phyloP scores from a whole-genome alignment of 2,329 filamentous ascomycete species.

The Aphanoascus verrucosus region DNA sequence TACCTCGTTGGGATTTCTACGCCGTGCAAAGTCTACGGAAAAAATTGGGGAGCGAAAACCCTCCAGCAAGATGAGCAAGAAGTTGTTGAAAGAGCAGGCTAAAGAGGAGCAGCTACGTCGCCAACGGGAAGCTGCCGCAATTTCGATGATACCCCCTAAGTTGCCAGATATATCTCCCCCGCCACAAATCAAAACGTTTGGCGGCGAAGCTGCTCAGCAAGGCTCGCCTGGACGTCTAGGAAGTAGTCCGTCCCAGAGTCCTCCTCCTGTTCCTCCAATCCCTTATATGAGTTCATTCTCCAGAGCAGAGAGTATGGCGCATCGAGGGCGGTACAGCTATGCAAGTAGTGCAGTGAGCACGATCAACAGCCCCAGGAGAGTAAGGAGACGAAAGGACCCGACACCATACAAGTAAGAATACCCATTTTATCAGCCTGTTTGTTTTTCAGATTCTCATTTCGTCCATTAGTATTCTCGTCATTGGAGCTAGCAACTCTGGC shows the following conservation, averaged over 20 bases:
- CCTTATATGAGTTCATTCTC: constrained; percentile 62
- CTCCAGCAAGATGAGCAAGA: constrained; percentile 28
- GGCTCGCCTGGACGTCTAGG: constrained; percentile 37
- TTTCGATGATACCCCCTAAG: constrained; percentile 51
- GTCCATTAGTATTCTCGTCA: constrained; percentile 65
- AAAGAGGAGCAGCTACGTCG: constrained; percentile 45
- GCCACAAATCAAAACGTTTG: constrained; percentile 46
- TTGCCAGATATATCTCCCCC: constrained; percentile 38
- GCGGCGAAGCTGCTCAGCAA: constrained; percentile 51
- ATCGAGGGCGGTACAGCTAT: constrained; percentile 92
- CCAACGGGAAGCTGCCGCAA: constrained; percentile 45
- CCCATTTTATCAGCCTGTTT: background rate
- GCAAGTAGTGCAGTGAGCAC: constrained; percentile 83
- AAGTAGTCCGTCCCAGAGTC: constrained; percentile 21
- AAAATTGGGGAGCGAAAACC: constrained; percentile 44
- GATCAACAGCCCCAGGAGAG: constrained; percentile 82
- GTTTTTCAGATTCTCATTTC: background rate
- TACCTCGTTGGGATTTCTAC: constrained; percentile 49
- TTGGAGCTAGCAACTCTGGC: constrained; percentile 76
- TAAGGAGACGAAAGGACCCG: constrained; percentile 90
- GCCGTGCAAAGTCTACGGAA: constrained; percentile 58
- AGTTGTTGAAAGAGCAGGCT: constrained; percentile 29
- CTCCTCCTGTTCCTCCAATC: constrained; percentile 15
- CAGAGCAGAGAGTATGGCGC: constrained; percentile 86
- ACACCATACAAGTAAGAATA: constrained; percentile 89